phyloP scores from a whole-genome alignment of 2,329 filamentous ascomycete species.

The Helotiales sp. region DNA sequence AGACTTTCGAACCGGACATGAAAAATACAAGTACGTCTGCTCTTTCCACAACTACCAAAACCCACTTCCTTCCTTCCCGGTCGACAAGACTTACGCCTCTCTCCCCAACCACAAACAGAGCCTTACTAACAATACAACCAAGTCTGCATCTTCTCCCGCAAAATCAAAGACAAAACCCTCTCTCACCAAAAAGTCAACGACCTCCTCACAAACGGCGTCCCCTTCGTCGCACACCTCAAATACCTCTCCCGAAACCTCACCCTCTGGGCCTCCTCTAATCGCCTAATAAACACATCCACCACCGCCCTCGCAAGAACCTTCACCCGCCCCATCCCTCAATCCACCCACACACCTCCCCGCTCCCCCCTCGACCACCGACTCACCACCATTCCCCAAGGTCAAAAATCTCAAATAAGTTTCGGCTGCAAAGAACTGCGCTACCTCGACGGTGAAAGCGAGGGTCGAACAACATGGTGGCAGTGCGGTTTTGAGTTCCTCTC shows the following conservation, averaged over 20 bases:
- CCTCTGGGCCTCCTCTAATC: not conserved
- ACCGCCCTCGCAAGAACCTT: not conserved
- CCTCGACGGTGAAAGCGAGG: not conserved
- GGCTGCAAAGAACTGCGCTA: not conserved
- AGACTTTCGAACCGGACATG: not conserved
- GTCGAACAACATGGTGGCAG: not conserved
- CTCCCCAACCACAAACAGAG: not conserved
- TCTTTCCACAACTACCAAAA: not conserved
- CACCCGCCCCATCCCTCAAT: not conserved
- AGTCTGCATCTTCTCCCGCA: not conserved
- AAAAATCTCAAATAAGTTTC: not conserved
- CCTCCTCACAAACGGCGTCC: not conserved
- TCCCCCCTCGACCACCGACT: not conserved
- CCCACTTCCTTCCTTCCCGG: not conserved
- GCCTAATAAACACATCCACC: not conserved
- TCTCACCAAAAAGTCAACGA: not conserved
- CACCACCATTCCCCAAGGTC: not conserved
- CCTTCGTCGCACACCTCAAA: not conserved
- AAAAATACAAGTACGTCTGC: not conserved
- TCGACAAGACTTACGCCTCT: not conserved
- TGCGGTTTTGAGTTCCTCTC: constrained; percentile 4
- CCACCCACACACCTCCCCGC: no score
- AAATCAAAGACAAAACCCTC: not conserved
- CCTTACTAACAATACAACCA: not conserved
- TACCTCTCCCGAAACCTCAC: not conserved